Evolutionary conservation across 129 eudicot species (phyloP).

Genomic region (Escallonia rubra): DNA sequence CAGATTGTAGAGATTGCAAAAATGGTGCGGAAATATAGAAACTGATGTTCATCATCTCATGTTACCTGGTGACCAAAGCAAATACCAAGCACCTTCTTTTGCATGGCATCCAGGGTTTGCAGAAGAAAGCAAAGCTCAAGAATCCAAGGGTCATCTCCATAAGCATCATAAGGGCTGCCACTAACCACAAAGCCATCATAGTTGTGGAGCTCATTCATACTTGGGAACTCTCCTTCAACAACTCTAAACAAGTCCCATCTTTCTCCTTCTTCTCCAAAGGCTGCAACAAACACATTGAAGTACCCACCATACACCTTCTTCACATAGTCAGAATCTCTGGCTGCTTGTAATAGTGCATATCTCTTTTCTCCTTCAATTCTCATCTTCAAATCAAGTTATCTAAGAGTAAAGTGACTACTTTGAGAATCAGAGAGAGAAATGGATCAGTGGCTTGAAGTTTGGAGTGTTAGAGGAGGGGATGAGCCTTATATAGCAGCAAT

Average conservation of each 20-base stretch:
- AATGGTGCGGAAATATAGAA: no score
- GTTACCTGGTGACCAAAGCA: conserved; percentile 92
- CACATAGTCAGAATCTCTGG: conserved; percentile 73
- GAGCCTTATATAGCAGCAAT: no score
- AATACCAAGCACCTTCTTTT: conserved; percentile 73
- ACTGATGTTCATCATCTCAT: no score
- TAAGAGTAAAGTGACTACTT: no score
- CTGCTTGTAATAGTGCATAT: conserved; percentile 55
- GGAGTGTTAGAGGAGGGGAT: no score
- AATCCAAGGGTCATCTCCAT: conserved; percentile 74
- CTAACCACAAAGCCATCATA: conserved; percentile 80
- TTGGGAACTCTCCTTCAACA: conserved; percentile 69
- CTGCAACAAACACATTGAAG: conserved; percentile 56
- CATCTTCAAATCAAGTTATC: conserved; percentile 14
- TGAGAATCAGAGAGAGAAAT: no score
- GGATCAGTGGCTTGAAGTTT: no score
- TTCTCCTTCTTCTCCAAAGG: conserved; percentile 61
- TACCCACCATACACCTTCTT: conserved; percentile 71
- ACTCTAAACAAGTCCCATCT: conserved; percentile 73
- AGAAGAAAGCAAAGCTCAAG: conserved; percentile 59
- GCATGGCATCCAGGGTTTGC: conserved; percentile 52
- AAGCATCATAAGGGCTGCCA: conserved; percentile 85
- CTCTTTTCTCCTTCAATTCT: conserved; percentile 34
- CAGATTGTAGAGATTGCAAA: no score
- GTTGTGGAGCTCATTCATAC: conserved; percentile 31